Percentiles rank a stretch among this genome's conserved stretches.
Conservation (phyloP, 208 protist species). For the Trypanosoma platydactyli region DNA sequence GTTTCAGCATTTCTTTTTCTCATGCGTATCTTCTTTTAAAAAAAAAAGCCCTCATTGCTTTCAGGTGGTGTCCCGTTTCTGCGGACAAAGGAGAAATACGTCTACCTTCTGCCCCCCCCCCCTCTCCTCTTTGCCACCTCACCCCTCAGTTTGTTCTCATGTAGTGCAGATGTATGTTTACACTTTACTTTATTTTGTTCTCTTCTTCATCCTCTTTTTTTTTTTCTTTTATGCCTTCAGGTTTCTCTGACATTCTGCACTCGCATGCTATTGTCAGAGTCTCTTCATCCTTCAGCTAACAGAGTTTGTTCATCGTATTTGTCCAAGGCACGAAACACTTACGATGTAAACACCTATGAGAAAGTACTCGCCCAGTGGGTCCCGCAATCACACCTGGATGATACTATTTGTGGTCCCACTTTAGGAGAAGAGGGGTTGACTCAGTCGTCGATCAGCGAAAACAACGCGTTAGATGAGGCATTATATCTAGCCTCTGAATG, state of each 20-base stretch:
- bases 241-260: too few relatives aligned
- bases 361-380: not conserved
- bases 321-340: not conserved
- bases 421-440: conserved; percentile 13
- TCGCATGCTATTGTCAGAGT: conserved; percentile 1
- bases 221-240: conserved; percentile 19
- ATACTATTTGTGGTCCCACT: not conserved
- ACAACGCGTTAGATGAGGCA: not conserved
- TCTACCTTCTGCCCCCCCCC: too few relatives aligned
- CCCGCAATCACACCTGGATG: conserved; percentile 7
- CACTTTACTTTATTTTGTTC: conserved; percentile 4
- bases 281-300: not conserved
- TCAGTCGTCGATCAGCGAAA: conserved; percentile 16
- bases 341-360: conserved; percentile 11
- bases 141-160: too few relatives aligned
- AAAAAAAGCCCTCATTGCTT: too few relatives aligned
- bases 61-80: too few relatives aligned
- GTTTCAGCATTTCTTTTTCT: conserved; percentile 6
- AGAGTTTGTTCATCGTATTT: not conserved
- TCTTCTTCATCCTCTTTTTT: conserved; percentile 8
- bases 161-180: too few relatives aligned
- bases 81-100: too few relatives aligned
- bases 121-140: too few relatives aligned
- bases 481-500: not conserved
- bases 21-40: conserved; percentile 17